phyloP scores from a whole-genome alignment of 331 rosid species.

The Malus hybrid region DNA sequence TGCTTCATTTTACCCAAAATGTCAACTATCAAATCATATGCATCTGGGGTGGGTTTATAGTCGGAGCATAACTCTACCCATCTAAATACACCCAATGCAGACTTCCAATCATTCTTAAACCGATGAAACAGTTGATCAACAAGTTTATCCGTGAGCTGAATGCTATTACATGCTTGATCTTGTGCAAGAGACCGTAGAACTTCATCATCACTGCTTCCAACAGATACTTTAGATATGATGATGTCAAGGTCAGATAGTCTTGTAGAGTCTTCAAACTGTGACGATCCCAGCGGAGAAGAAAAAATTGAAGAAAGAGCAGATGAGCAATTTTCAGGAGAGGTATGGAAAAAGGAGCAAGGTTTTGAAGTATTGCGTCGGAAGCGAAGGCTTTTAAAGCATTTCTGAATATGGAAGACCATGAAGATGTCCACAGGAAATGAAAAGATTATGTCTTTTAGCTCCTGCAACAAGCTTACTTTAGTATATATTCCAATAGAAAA shows the following conservation, averaged over 20 bases:
- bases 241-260: constrained; percentile 34
- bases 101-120: constrained; percentile 80
- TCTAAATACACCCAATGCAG: constrained; percentile 72
- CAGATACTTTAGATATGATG: constrained; percentile 38
- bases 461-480: background rate
- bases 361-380: constrained; percentile 6
- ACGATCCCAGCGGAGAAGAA: constrained; percentile 14
- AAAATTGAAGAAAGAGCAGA: constrained; percentile 9
- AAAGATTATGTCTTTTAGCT: background rate
- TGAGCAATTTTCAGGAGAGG: constrained; percentile 8
- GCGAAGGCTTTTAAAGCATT: background rate
- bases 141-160: constrained; percentile 35
- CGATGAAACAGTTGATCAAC: constrained; percentile 42
- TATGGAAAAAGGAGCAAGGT: constrained; percentile 10
- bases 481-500: background rate
- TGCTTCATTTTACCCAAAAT: constrained; percentile 73
- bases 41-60: constrained; percentile 38
- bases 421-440: background rate
- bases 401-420: background rate
- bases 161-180: constrained; percentile 37
- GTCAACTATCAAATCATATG: constrained; percentile 58
- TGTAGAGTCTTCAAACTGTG: constrained; percentile 18
- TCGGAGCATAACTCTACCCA: constrained; percentile 55
- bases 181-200: constrained; percentile 35
- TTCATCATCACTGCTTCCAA: constrained; percentile 47